These are phyloP conservation scores for Diacronema lutheri DNA, from an alignment of 78 protist genomes.

Conservation along the genomic window DNA sequence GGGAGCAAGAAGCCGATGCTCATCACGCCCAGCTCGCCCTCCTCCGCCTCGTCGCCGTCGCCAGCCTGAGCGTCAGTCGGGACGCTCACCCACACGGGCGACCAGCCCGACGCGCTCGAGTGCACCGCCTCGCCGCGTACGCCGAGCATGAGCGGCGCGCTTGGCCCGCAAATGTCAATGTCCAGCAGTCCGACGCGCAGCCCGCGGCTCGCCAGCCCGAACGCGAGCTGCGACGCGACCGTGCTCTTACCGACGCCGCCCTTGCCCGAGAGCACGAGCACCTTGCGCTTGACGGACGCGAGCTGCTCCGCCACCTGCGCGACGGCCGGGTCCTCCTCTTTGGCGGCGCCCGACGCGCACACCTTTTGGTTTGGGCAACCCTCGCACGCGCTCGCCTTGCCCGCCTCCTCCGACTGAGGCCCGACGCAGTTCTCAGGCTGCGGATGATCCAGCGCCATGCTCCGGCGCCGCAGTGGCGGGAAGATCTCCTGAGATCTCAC, in stretches of 20 bases:
- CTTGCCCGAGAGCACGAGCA: slow-evolving; percentile 94
- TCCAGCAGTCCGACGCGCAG: slow-evolving; percentile 93
- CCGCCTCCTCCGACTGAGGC: slow-evolving; percentile 59
- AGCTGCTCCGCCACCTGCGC: background rate
- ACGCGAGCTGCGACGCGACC: slow-evolving; percentile 87
- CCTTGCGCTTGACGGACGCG: slow-evolving; percentile 15
- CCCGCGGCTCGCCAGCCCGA: slow-evolving; percentile 55
- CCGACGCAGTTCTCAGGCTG: slow-evolving; percentile 59
- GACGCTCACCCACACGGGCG: slow-evolving; percentile 75
- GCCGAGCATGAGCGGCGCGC: slow-evolving; percentile 88
- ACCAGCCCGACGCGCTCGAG: slow-evolving; percentile 84
- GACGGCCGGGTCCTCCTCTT: background rate
- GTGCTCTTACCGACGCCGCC: slow-evolving; percentile 99
- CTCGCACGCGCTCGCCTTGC: slow-evolving; percentile 78
- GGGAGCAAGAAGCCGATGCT: slow-evolving; percentile 87
- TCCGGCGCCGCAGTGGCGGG: no score
- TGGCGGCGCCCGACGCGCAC: slow-evolving; percentile 58
- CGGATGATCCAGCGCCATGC: no score
- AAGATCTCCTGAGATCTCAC: no score
- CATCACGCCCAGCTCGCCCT: no score
- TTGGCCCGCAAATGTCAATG: slow-evolving; percentile 98
- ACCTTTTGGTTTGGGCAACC: slow-evolving; percentile 86
- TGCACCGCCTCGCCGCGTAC: slow-evolving; percentile 70
- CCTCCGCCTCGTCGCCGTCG: no score
- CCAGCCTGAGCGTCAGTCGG: slow-evolving; percentile 31